Percentiles rank a stretch among this genome's conserved stretches.
These are phyloP conservation scores for Macaranga tanarius DNA, from an alignment of 441 rosid genomes.

Conservation along the genomic window DNA sequence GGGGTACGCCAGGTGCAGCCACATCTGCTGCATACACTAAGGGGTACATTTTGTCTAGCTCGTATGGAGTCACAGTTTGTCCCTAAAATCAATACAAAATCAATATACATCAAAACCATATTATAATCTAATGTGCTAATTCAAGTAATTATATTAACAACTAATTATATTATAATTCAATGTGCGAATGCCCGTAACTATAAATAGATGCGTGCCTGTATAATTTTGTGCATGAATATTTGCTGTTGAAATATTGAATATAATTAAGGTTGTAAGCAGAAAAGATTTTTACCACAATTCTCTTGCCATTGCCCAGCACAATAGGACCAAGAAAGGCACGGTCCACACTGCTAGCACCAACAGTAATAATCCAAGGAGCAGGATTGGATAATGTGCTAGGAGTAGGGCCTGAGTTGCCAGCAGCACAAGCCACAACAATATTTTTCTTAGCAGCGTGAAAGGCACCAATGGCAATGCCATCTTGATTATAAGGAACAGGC, in stretches of 20 bases:
- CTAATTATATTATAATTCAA: neutral
- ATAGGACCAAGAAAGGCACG: constrained; percentile 48
- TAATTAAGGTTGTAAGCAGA: too few relatives aligned
- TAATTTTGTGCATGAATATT: neutral
- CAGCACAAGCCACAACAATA: constrained; percentile 59
- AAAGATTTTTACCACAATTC: constrained; percentile 40
- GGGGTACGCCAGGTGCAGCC: constrained; percentile 33
- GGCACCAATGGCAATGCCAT: constrained; percentile 62
- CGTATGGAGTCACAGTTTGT: constrained; percentile 53
- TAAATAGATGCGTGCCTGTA: too few relatives aligned
- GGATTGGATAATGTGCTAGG: constrained; percentile 55
- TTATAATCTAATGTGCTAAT: neutral
- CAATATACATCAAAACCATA: neutral
- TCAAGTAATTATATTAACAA: too few relatives aligned
- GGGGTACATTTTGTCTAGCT: constrained; percentile 43
- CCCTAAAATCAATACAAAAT: constrained; percentile 45
- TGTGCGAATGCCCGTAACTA: neutral
- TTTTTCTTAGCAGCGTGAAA: constrained; percentile 55
- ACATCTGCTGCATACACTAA: constrained; percentile 64
- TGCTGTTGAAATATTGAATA: too few relatives aligned
- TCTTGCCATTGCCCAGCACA: constrained; percentile 58
- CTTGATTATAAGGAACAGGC: constrained; percentile 24
- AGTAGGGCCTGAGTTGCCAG: constrained; percentile 70
- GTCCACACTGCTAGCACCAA: constrained; percentile 76
- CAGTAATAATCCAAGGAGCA: constrained; percentile 83